Base-by-base conservation (phyloP, 108 stramenopile genomes). In the Asterionellopsis glacialis region DNA sequence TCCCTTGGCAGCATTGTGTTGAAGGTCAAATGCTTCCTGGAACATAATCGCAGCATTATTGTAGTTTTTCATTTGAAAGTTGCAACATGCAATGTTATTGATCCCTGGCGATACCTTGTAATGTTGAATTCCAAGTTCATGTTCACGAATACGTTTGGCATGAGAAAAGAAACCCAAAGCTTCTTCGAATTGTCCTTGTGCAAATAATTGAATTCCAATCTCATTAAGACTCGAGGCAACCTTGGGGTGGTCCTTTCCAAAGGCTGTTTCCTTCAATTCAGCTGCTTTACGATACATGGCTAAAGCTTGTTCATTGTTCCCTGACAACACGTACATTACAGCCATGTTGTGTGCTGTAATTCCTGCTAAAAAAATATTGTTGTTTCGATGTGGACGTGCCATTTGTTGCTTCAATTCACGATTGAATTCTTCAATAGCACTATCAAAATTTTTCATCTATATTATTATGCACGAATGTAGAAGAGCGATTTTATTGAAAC, bases 271-370 rank as follows among this genome's bases (percentile, higher is more conserved):
- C 62, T 76, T 76, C 19, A 68, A 33, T 10, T 49, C 33, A 21
- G 68, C 58, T 11, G 75, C 75, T 22, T 76, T 39, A 43, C 45
- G 57, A 68, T 72, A 76, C 26, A 62, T 41, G 0, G 65, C n/a
- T 1, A 72, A 19, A 1, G 62, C 49, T 18, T 68, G 51, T 0
- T 68, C 57, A 25, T 55, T 38, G 40, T 48, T 13, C 23, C 59
- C 65, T 12, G 67, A 41, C 13, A 76, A 48, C 1, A 72, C 45
- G 19, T 39, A 42, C 43, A 72, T 40, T 2, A 76, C 75, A 12
- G 57, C 75, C 18, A 76, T 40, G 59, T 76, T 76, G 66, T 76
- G 75, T 12, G 65, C 61, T 41, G 75, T 68, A 54, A 76, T 76
- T 44, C 75, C 75, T 0, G 57, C 24, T 18, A 71, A n/a, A 43